Conservation (phyloP, 108 stramenopile genomes). For the Discostella stelligeroides region DNA sequence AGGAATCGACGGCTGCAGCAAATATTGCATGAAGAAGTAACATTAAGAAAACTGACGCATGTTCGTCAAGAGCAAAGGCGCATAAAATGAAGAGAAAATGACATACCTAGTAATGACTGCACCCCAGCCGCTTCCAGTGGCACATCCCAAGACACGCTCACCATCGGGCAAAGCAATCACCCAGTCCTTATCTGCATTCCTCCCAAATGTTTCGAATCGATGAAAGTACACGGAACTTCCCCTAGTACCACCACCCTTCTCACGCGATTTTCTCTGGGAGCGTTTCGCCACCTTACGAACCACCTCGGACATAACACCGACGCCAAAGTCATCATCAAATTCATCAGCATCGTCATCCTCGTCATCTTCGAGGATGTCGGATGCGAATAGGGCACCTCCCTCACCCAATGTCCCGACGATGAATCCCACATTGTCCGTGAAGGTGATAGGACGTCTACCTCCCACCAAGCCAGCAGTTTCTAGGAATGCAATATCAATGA, state of each 20-base stretch:
- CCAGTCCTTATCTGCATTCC: conserved; percentile 80
- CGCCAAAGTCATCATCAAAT: conserved; percentile 45
- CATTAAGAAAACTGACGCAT: neutral
- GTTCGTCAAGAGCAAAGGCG: neutral
- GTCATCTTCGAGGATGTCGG: conserved; percentile 69
- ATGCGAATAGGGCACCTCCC: conserved; percentile 80
- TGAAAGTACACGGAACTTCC: conserved; percentile 83
- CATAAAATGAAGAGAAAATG: neutral
- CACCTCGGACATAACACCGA: conserved; percentile 51
- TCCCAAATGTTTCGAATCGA: conserved; percentile 77
- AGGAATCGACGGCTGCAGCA: conserved; percentile 80
- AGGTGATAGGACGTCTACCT: conserved; percentile 59
- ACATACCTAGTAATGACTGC: conserved; percentile 68
- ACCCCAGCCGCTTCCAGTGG: conserved; percentile 75
- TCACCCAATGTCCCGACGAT: conserved; percentile 83
- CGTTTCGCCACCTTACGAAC: conserved; percentile 52
- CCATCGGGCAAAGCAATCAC: conserved; percentile 73
- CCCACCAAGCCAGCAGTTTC: conserved; percentile 58
- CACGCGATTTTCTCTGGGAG: conserved; percentile 37
- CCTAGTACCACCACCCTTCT: conserved; percentile 32
- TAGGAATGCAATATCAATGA: conserved; percentile 72
- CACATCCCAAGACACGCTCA: conserved; percentile 78
- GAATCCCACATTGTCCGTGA: conserved; percentile 76
- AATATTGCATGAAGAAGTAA: neutral
- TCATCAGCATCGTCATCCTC: conserved; percentile 52